Base-by-base conservation (phyloP, 345 rosid genomes). In the Pistacia integerrima region DNA sequence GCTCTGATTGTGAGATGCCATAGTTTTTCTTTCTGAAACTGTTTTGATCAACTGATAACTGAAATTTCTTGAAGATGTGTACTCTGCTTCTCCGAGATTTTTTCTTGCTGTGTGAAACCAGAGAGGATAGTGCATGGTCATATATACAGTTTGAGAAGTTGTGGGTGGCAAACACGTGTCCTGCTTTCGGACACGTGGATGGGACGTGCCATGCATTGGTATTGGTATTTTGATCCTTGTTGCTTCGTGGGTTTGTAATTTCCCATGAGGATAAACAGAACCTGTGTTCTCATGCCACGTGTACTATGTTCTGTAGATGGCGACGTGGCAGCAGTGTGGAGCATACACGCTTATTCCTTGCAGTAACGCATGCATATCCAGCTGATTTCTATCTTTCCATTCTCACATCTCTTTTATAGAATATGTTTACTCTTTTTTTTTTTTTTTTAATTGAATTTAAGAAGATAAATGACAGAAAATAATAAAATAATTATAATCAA, bases 1-100 rank as follows among this genome's bases (percentile, higher is more conserved):
- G 79, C 78, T 71, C 62, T 87, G 86, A 9, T 80, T 84, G 63
- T 79, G 79, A 48, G 96, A 87, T 56, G 92, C 94, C 96, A 90
- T 90, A 54, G 25, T 25, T 25, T 25, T 25, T 25, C 25, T 74
- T 71, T 16, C 25, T 28, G 36, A 59, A 22, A 58, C 13, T 8
- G 22, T 11, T 56, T 12, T 13, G 7, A 36, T 36, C 41, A 36
- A 36, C 3, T 36, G 41, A 36, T 36, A 3, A 3, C 14, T 12
- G 4, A 3, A 10, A 11, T 51, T 51, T 51, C 55, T 51, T 51
- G 13, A 51, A 51, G 55, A 11, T 51, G 18, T 25, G 25, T 25
- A 25, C 25, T 25, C 25, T 25, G 25, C 25, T 25, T 25, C 25
- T 25, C 4, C 10, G 16, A 22, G 54, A 48, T 13, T 13, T 71